phyloP scores from a whole-genome alignment of 306 rosid species.

The Rosa chinensis region DNA sequence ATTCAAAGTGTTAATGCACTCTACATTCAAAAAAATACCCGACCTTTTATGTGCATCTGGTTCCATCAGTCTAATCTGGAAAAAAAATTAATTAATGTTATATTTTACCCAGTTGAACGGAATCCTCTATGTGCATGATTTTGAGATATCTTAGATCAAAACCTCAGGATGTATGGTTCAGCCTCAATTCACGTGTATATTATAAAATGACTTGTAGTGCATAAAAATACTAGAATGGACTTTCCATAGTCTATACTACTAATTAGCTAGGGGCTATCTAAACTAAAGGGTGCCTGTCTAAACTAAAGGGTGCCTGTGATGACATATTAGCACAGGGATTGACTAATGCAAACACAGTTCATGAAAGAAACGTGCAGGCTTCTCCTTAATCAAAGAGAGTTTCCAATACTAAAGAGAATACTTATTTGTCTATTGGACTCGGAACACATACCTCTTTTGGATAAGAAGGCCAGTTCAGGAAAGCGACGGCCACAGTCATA shows the following conservation, averaged over 20 bases:
- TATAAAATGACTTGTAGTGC: neutral
- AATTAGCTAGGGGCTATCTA: neutral
- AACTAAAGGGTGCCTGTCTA: neutral
- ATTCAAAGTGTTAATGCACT: constrained; percentile 79
- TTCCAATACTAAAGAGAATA: constrained; percentile 14
- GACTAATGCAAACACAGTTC: constrained; percentile 17
- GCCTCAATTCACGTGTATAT: neutral
- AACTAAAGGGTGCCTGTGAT: neutral
- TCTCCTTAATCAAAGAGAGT: neutral
- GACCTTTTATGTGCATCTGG: constrained; percentile 56
- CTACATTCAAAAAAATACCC: constrained; percentile 61
- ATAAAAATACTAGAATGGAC: neutral
- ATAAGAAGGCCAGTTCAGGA: constrained; percentile 83
- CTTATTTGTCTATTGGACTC: constrained; percentile 1
- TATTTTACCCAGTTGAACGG: constrained; percentile 17
- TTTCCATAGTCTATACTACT: neutral
- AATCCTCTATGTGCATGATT: neutral
- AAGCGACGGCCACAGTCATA: constrained; percentile 75
- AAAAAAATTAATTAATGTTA: constrained; percentile 15
- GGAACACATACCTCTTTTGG: constrained; percentile 71
- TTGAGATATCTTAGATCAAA: neutral
- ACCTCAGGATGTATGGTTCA: neutral
- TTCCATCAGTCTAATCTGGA: constrained; percentile 70
- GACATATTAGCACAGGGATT: neutral
- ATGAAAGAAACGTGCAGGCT: constrained; percentile 3